Base-by-base conservation (phyloP, 345 rosid genomes). In the Hypericum perforatum region DNA sequence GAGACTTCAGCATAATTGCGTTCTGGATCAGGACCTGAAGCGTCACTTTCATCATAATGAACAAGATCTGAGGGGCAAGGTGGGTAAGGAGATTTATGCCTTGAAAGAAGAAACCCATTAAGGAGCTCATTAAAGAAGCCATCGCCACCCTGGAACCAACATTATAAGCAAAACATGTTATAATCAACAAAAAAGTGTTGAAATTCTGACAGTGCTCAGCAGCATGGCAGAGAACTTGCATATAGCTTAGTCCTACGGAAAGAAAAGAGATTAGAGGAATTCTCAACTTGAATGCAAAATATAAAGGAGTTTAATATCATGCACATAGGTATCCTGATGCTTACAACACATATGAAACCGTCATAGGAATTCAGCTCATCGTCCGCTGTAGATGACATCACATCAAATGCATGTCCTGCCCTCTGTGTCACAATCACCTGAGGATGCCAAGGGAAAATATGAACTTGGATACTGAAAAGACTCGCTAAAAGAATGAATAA, bases 41-140 rank as follows among this genome's bases (percentile, higher is more conserved):
- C 58, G 58, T 68, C 46, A 60, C 65, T 75, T 59, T 70, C 72
- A 61, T 58, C 63, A 54, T 69, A 66, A 62, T 57, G 60, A 56
- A 69, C 40, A 61, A 75, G 73, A 65, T 81, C 82, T 16, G 81
- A 54, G 59, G 94, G 95, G 60, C 76, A 72, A 39, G 85, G 96
- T 41, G 98, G 94, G 57, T 71, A 68, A 66, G 95, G 91, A 65
- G 82, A 80, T 76, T 79, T 82, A 72, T 79, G 82, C 69, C 96
- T 67, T 44, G 78, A 68, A 63, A 75, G 79, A 64, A 91, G 92
- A 75, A 79, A 80, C 22, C 95, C 98, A 67, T 91, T 85, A 52
- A 87, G 84, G 63, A 85, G 66, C 68, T 87, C 96, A 61, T 87
- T 87, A 73, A 91, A 91, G 82, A 91, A 91, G 39, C 96, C 98